Evolutionary conservation across 225 moss, liverwort and hornwort species (phyloP).

Genomic region (Pseudisothecium myosuroides): DNA sequence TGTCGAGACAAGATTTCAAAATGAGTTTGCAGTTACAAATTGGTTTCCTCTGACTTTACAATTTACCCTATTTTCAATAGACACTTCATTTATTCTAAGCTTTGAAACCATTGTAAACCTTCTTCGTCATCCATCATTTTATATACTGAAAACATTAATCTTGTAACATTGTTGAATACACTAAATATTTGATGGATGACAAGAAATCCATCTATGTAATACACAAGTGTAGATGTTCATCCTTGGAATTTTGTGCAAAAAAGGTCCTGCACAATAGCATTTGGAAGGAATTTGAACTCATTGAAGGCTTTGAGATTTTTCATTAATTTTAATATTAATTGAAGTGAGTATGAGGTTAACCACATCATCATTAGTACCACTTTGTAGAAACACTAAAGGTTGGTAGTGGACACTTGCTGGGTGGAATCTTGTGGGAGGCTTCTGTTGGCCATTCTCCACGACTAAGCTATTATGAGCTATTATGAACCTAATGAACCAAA

Average conservation of each 20-base stretch:
- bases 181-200: background rate
- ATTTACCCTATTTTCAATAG: background rate
- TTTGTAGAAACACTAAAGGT: too few relatives aligned
- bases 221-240: background rate
- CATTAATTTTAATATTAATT: too few relatives aligned
- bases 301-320: too few relatives aligned
- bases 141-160: background rate
- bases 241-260: background rate
- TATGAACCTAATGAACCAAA: too few relatives aligned
- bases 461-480: too few relatives aligned
- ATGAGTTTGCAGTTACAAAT: background rate
- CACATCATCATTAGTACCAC: too few relatives aligned
- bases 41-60: accelerated
- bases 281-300: too few relatives aligned
- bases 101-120: accelerated
- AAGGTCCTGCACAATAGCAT: too few relatives aligned
- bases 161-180: accelerated
- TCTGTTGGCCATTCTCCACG: too few relatives aligned
- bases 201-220: background rate
- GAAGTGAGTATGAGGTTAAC: too few relatives aligned
- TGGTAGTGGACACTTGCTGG: too few relatives aligned
- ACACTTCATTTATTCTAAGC: accelerated
- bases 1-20: background rate
- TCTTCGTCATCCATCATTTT: background rate
- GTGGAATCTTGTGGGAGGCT: too few relatives aligned